These are phyloP conservation scores for Irineochytrium annulatum DNA, from an alignment of 192 early-diverging fungal species.

Conservation along the genomic window DNA sequence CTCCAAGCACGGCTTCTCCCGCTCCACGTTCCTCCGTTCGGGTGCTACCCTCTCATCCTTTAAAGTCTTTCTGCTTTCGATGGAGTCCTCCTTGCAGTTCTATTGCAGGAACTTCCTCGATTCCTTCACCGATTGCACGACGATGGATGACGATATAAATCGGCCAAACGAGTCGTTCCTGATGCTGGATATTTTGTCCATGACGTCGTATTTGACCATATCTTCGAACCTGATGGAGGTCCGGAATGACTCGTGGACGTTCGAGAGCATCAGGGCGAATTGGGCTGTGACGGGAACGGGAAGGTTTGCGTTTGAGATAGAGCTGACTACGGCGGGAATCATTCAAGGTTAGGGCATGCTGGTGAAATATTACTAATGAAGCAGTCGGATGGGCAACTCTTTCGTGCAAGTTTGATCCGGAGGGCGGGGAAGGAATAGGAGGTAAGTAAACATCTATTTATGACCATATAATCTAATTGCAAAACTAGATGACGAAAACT, in stretches of 20 bases:
- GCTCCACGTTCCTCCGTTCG: too few species aligned
- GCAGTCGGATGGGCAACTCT: conserved; percentile 67
- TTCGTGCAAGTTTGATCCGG: conserved; percentile 64
- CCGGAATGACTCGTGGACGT: conserved; percentile 72
- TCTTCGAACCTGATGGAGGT: conserved; percentile 35
- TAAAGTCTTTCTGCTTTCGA: too few species aligned
- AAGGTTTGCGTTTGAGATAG: conserved; percentile 71
- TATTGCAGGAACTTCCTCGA: conserved; percentile 12
- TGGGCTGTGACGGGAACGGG: conserved; percentile 49
- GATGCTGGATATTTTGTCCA: too few species aligned
- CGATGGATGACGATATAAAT: neutral
- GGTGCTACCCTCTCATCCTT: too few species aligned
- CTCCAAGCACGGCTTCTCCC: too few species aligned
- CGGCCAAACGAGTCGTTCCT: too few species aligned
- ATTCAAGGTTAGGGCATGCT: conserved; percentile 54
- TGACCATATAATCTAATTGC: conserved; percentile 21
- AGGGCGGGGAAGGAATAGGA: conserved; percentile 75
- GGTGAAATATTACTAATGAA: neutral
- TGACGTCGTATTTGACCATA: conserved; percentile 17
- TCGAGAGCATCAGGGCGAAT: conserved; percentile 67
- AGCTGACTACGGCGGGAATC: conserved; percentile 63
- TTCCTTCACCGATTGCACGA: conserved; percentile 5
- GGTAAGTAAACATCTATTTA: conserved; percentile 32
- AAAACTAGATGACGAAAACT: conserved; percentile 46
- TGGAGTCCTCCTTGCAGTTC: too few species aligned